phyloP scores from a whole-genome alignment of 176 grass and related monocot species.

The Rhynchospora tenuis region DNA sequence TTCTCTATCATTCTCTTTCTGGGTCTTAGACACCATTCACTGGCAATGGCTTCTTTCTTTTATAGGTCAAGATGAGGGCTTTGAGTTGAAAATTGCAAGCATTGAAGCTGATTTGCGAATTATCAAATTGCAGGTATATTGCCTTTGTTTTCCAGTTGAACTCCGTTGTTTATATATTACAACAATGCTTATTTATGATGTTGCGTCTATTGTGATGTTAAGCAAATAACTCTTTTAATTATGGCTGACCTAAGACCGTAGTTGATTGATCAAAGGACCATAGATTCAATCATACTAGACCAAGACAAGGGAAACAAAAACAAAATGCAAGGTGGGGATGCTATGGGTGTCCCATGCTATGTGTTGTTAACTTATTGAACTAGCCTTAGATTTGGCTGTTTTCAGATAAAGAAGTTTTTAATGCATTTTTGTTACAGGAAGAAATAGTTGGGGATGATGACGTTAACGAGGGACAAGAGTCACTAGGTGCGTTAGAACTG shows the following conservation, averaged over 20 bases:
- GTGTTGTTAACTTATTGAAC: neutral
- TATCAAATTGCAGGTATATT: conserved; percentile 85
- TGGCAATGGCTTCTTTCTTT: neutral
- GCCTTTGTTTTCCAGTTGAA: neutral
- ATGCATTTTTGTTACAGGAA: conserved; percentile 50
- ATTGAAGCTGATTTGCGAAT: conserved; percentile 91
- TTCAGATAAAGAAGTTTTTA: neutral
- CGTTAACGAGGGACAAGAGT: conserved; percentile 18
- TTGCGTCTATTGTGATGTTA: neutral
- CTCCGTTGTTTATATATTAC: neutral
- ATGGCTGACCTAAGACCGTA: neutral
- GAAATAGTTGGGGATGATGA: conserved; percentile 57
- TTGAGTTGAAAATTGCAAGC: conserved; percentile 49
- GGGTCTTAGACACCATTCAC: neutral
- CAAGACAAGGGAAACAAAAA: neutral
- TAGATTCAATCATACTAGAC: neutral
- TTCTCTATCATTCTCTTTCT: neutral
- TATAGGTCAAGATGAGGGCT: conserved; percentile 59
- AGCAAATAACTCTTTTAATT: neutral
- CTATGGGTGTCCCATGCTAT: neutral
- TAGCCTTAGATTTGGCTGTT: neutral
- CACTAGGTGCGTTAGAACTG: conserved; percentile 60
- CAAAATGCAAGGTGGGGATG: neutral
- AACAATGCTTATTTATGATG: conserved; percentile 19
- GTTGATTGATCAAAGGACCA: neutral